Base-by-base conservation (phyloP, 352 stramenopile species). In the Aphanomyces euteiches region DNA sequence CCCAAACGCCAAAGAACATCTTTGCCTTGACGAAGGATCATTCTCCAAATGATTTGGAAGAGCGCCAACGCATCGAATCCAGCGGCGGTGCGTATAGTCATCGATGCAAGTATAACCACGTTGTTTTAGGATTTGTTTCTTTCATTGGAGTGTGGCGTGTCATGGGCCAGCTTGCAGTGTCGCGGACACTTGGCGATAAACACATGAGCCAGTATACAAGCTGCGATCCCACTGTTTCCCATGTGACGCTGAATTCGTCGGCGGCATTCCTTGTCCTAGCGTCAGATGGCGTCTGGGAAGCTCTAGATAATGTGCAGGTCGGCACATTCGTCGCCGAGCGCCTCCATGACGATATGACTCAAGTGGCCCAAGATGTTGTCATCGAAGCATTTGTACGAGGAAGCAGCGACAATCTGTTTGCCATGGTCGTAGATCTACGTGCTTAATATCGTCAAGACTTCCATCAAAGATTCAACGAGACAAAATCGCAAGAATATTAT, bases 351-450 rank as follows among this genome's bases (percentile, higher is more conserved):
- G 75, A 72, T 58, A 84, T 87, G 74, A 81, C 95, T 74, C 76
- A 82, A 54, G 77, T 93, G 54, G 89, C 91, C 10, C 75, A 91
- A 54, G 66, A 85, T 17, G 72, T 98, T n/a, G 82, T 95, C 5
- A 77, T 92, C 21, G 92, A 98, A 74, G 89, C 92, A 38, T 98
- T 97, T 72, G 82, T 98, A n/a, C 84, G 93, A 56, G 95, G 96
- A 56, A 97, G 89, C 57, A 88, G 89, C 5, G 96, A 99, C 73
- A 99, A 99, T 38, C 3, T 69, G 47, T 36, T 69, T 10, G 63
- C 63, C 12, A 17, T 69, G 15, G 37, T 69, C 39, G 7, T 69
- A 7, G 63, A 39, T 28, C 34, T 69, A 10, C 36, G 36, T 37
- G 54, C 39, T 37, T 19, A 13, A 10, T 2, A 39, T 0, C 28